Base-by-base conservation (phyloP, 345 rosid species). In the Pistacia integerrima region DNA sequence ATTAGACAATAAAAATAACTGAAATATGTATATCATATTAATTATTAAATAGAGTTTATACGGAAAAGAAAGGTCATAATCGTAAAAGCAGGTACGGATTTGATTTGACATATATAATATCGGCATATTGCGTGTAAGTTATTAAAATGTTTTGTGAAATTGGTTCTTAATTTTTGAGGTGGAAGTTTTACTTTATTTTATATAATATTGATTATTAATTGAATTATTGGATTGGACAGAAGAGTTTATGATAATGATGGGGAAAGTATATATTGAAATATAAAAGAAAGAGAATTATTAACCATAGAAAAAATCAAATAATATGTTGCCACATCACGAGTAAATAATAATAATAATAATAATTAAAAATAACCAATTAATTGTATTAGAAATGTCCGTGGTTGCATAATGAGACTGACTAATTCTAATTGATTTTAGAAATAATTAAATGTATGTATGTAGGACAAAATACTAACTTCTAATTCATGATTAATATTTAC, bases 371-470 rank as follows among this genome's bases (percentile, higher is more conserved):
- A 25, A 30, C 33, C 2, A 30, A 30, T 30, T 30, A 2, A 30
- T 30, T 30, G 33, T 17, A 70, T 18, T 54, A 38, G 63, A 36
- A 18, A 70, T 54, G 30, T 55, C 33, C 4, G 13, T 1, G 3
- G 20, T 5, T 38, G 51, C 28, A 71, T 71, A 65, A 71, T 58
- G 64, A 58, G 66, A 72, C 38, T 70, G 48, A 28, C 36, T 20
- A 36, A 12, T 70, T 69, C 14, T 55, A 70, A 70, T 70, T 36
- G n/a, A 30, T 30, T 30, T 2, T 30, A 30, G 33, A 30, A 30
- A 11, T 55, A 70, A 55, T 70, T 36, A n/a, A 17, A 17, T 17
- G 62, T 2, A 18, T 14, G 13, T 35, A 18, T 3, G n/a, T 38
- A 64, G 51, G 25, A 65, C 28, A 38, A 38, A 63, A 38, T 13